Base-by-base conservation (phyloP, 164 flowering plant genomes). In the Piper longum region DNA sequence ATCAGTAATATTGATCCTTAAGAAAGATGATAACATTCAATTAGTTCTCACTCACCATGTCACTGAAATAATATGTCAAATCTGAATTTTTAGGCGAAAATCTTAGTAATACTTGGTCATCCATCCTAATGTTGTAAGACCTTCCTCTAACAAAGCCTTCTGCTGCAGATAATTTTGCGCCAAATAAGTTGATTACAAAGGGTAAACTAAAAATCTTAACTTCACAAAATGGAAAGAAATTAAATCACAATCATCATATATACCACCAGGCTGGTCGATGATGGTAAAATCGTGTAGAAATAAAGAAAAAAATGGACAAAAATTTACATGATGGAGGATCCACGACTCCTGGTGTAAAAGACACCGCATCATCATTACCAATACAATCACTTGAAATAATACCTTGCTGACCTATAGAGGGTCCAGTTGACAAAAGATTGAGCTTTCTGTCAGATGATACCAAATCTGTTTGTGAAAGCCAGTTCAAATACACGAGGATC, bases 81-180 rank as follows among this genome's bases (percentile, higher is more conserved):
- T 93, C 97, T 41, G 97, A 83, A 70, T 85, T 90, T 74, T 79
- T 93, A 19, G 99, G 99, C 54, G 95, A 90, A 76, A 90, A 93
- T 76, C 91, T 82, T 63, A 93, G 88, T 74, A 93, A 69, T 73
- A 93, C 90, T 78, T 85, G 87, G 66, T 93, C 90, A 81, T 93
- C 99, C 80, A 93, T 76, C 74, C 92, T 83, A 68, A 93, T 90
- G 71, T 93, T 93, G 70, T 90, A 93, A 59, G 99, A 93, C 74
- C 92, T 84, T 72, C 97, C 99, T 70, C 96, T 80, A 81, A 83
- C 71, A 78, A 84, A 86, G 77, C 95, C 84, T 80, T 93, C 98
- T 83, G 90, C 98, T 93, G 97, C 84, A 84, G 80, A 64, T 76
- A 85, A 84, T 70, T 69, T 72, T 77, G 69, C 59, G 58, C 40